These are phyloP conservation scores for Entrophospora sp. DNA, from an alignment of 192 early-diverging fungal genomes.

Conservation along the genomic window DNA sequence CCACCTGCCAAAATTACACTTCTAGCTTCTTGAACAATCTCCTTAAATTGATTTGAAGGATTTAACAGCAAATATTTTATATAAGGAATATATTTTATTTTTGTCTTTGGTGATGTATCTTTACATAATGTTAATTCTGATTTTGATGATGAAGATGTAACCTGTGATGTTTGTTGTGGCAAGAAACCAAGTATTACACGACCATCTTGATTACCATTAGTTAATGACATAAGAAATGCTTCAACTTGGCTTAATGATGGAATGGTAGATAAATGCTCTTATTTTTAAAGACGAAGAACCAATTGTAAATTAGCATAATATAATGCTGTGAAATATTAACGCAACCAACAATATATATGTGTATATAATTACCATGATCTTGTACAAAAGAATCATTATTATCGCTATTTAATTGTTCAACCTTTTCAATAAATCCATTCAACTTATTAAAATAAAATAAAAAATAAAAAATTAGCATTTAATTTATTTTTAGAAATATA, in stretches of 20 bases:
- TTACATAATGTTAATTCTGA: too few relatives aligned
- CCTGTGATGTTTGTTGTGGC: too few relatives aligned
- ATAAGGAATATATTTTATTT: slow-evolving; percentile 11
- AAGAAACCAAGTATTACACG: slow-evolving; percentile 46
- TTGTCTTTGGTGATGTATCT: not conserved
- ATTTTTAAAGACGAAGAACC: not conserved
- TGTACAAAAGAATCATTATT: too few relatives aligned
- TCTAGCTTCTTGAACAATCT: slow-evolving; percentile 69
- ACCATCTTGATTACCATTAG: slow-evolving; percentile 60
- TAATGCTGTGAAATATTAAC: too few relatives aligned
- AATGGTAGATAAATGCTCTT: slow-evolving; percentile 18
- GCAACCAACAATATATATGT: too few relatives aligned
- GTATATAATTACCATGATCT: too few relatives aligned
- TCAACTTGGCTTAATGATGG: slow-evolving; percentile 39
- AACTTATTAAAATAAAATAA: slow-evolving; percentile 22
- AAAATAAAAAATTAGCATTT: slow-evolving; percentile 9
- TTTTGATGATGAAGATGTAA: too few relatives aligned
- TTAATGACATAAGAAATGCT: slow-evolving; percentile 45
- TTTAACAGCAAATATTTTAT: slow-evolving; percentile 84
- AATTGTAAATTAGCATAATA: not conserved
- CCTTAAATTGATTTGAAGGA: slow-evolving; percentile 69
- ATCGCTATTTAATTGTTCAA: slow-evolving; percentile 15
- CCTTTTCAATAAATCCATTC: slow-evolving; percentile 43
- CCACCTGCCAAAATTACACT: slow-evolving; percentile 85
- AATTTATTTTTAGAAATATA: too few relatives aligned